phyloP scores from a whole-genome alignment of 2,329 filamentous ascomycete species.

The Drechslerella coelobrocha region DNA sequence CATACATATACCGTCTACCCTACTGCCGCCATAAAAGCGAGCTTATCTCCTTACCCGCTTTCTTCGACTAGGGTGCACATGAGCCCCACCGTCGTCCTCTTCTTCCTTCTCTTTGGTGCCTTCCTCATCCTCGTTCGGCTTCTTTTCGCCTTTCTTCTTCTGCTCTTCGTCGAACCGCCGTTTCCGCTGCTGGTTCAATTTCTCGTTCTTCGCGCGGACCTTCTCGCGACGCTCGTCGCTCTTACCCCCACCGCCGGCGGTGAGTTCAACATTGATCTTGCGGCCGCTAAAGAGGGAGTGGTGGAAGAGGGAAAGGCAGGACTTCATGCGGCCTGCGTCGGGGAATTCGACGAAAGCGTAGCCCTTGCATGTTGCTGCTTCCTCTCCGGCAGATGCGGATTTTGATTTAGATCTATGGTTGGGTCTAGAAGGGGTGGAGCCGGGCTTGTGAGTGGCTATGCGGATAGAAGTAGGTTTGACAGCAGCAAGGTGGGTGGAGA shows the following conservation, averaged over 20 bases:
- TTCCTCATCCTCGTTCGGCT: constrained; percentile 31
- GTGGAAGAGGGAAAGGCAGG: constrained; percentile 86
- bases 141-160: constrained; percentile 37
- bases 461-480: constrained; percentile 75
- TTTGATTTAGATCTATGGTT: constrained; percentile 17
- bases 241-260: constrained; percentile 86
- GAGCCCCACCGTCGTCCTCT: constrained; percentile 46
- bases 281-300: constrained; percentile 76
- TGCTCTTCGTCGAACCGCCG: constrained; percentile 32
- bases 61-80: constrained; percentile 52
- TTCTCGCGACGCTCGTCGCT: constrained; percentile 74
- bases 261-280: constrained; percentile 91
- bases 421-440: constrained; percentile 62
- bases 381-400: background rate
- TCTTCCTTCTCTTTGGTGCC: constrained; percentile 50
- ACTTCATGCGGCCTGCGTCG: constrained; percentile 86
- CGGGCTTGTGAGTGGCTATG: constrained; percentile 71
- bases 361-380: constrained; percentile 65
- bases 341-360: constrained; percentile 90
- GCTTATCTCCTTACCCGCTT: constrained; percentile 50
- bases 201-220: constrained; percentile 83
- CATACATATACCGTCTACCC: constrained; percentile 14
- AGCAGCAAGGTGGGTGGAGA: constrained; percentile 78
- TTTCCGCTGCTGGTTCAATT: constrained; percentile 71
- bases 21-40: background rate